Base-by-base conservation (phyloP, 768 basidiomycete genomes). In the Lyophyllum shimeji region DNA sequence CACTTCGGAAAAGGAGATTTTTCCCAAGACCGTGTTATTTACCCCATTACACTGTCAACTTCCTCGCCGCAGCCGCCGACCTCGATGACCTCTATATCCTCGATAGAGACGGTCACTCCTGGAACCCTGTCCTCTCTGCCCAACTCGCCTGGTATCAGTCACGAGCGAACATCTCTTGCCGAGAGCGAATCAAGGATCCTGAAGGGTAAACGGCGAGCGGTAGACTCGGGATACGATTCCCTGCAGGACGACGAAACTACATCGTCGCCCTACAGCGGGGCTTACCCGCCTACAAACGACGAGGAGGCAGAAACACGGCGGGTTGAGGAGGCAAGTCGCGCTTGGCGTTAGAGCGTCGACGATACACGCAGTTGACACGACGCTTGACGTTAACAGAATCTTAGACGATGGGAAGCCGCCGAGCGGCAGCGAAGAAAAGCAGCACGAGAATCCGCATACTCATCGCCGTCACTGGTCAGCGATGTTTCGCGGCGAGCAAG, bases 381-480 rank as follows among this genome's bases (percentile, higher is more conserved):
- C 33, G 23, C 55, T 34, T 43, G 37, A 60, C 42, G 51, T 62
- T 50, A 31, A 51, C 68, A 93, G 91, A 93, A 83, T 56, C 76
- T 94, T 24, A 78, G 80, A 60, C 80, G 81, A 42, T 93, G 90
- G 92, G 91, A 93, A 62, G 73, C 83, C 45, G 83, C 83, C 39
- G 91, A 93, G 65, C 80, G 87, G 18, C 85, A 84, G 62, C 81
- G 89, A 56, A 82, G 91, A 73, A 92, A 86, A 70, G 78, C 81
- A 33, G 85, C 82, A 2, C 80, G 91, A 53, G 86, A 85, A 53
- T 84, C 86, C 4, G 50, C 59, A 23, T 49, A 60, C 37, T 43
- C 63, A 23, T 56, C 69, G 12, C 63, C 78, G 4, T 83, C 87
- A 2, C 62, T 88, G n/a, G 68, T 90, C 37, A 70, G 74, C 20